Base-by-base conservation (phyloP, 805 yeast genomes). In the Candida ovalis region DNA sequence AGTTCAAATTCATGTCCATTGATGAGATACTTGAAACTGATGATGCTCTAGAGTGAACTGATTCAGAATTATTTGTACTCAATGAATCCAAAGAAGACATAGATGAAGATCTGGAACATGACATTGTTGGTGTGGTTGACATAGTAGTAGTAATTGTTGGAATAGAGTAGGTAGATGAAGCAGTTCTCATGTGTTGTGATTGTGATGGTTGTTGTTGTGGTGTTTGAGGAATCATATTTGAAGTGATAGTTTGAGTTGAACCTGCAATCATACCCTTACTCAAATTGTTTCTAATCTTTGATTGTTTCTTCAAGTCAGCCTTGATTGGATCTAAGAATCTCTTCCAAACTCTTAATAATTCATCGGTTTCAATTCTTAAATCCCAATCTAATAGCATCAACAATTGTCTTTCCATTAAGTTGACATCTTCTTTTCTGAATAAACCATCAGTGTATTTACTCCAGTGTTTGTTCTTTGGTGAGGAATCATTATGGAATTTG, bases 401-500 rank as follows among this genome's bases (percentile, higher is more conserved):
- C 50, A 86, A 69, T 66, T 86, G 92, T 62, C 88, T 78, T 67
- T 86, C 95, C 90, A 86, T 86, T 52, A 85, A 71, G 64, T 85
- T 86, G 54, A 86, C 80, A 63, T 86, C 95, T 53, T 81, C 81
- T 47, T 75, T 67, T 42, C 74, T 70, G 67, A 86, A 85, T 38
- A 86, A 71, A 2, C 88, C 89, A 58, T 86, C 90, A 5, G 92
- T 83, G 66, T 84, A 84, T 56, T 76, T 78, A 37, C 88, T 82
- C 95, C 95, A 86, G 65, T 86, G 90, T 55, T 74, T 73, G 67
- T 86, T 86, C 60, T 84, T 81, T 51, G 92, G 90, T 12, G 88
- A 81, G 5, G 86, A 80, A 62, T 86, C 95, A 66, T 86, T 86
- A 71, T 83, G 86, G 67, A 73, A 81, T 64, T 86, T 86, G 42